Evolutionary conservation across 2,329 filamentous ascomycete genomes (phyloP).

Genomic region (Trichoderma atroviride): DNA sequence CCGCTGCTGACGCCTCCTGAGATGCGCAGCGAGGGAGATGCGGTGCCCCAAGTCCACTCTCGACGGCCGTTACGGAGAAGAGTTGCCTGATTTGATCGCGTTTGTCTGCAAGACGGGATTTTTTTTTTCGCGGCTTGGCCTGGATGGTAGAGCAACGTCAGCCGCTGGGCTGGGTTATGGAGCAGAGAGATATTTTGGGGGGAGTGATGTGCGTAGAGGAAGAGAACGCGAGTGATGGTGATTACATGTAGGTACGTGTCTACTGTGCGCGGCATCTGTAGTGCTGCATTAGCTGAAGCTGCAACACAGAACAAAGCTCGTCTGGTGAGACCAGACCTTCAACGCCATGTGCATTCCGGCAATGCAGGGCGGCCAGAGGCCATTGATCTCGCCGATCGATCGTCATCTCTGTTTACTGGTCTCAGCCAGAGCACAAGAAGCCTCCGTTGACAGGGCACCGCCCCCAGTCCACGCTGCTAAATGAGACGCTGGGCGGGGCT

Average conservation of each 20-base stretch:
- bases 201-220: background rate
- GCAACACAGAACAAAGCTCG: background rate
- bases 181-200: background rate
- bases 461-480: slow-evolving; percentile 2
- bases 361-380: slow-evolving; percentile 12
- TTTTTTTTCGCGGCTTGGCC: background rate
- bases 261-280: background rate
- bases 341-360: slow-evolving; percentile 21
- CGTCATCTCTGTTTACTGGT: slow-evolving; percentile 13
- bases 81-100: slow-evolving; percentile 22
- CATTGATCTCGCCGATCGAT: slow-evolving; percentile 17
- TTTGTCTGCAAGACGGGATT: slow-evolving; percentile 12
- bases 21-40: slow-evolving; percentile 16
- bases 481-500: slow-evolving; percentile 24
- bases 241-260: background rate
- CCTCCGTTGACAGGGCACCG: slow-evolving; percentile 21
- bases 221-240: background rate
- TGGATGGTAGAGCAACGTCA: slow-evolving; percentile 25
- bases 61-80: slow-evolving; percentile 1
- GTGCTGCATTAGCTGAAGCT: background rate
- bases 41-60: slow-evolving; percentile 6
- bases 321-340: slow-evolving; percentile 11
- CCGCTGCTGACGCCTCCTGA: slow-evolving; percentile 26
- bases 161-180: slow-evolving; percentile 1
- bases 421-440: background rate